Percentiles rank a stretch among this genome's conserved stretches.
Evolutionary conservation across 208 protist genomes (phyloP).

Genomic region (Vickermania ingenoplastis): DNA sequence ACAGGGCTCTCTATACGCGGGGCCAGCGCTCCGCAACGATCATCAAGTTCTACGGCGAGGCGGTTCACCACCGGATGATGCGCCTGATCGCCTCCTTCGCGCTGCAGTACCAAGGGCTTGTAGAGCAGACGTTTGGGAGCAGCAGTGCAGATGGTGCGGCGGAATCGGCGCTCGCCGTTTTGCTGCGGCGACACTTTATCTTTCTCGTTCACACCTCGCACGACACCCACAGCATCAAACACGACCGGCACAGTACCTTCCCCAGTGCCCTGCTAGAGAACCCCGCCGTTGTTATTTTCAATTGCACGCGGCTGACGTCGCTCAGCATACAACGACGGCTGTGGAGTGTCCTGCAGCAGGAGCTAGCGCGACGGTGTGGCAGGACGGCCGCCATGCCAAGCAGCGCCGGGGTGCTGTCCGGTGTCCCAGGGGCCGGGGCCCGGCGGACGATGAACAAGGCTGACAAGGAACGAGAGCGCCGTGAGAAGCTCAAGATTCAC

Average conservation of each 20-base stretch:
- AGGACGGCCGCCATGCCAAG: not conserved
- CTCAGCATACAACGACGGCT: conserved; percentile 54
- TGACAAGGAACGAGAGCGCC: conserved; percentile 2
- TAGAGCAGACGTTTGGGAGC: conserved; percentile 3
- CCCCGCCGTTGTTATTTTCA: conserved; percentile 37
- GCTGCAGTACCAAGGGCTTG: conserved; percentile 36
- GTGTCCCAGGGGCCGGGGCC: not conserved
- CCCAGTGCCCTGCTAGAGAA: conserved; percentile 35
- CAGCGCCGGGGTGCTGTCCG: not conserved
- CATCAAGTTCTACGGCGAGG: conserved; percentile 72
- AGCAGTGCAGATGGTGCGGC: not conserved
- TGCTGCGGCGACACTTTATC: conserved; percentile 36
- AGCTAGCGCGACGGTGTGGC: conserved; percentile 4
- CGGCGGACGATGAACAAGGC: not conserved
- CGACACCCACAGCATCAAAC: conserved; percentile 76
- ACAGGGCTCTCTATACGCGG: not conserved
- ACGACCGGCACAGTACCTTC: conserved; percentile 36
- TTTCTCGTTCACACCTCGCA: conserved; percentile 78
- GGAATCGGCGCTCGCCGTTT: not conserved
- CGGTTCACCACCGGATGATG: conserved; percentile 23
- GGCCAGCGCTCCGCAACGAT: conserved; percentile 10
- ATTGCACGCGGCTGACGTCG: conserved; percentile 66
- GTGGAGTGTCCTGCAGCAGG: conserved; percentile 21
- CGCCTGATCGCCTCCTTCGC: conserved; percentile 38
- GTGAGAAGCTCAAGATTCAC: not conserved